Base-by-base conservation (phyloP, 2,329 filamentous ascomycete genomes). In the Chaetomium sp. region DNA sequence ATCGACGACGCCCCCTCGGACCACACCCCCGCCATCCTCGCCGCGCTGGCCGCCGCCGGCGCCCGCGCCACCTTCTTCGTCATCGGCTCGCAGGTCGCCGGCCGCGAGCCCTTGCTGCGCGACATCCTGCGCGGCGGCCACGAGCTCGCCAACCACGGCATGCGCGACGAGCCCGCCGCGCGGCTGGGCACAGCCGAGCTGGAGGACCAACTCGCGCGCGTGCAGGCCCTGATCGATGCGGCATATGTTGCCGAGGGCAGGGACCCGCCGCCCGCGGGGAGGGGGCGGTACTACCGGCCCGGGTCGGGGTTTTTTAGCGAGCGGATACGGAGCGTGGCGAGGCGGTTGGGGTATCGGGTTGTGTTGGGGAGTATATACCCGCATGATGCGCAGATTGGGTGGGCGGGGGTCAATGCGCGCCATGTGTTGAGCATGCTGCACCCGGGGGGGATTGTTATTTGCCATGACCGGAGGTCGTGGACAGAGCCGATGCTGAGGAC, bases 351-450 rank as follows among this genome's bases (percentile, higher is more conserved):
- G 4, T 93, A 92, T 76, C 81, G 83, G 57, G 81, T 95, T 59
- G 89, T 93, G n/a, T 79, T 97, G 47, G 93, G 93, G 2, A 88
- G 87, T 75, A 88, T 97, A 49, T 97, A 96, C 77, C 93, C 93
- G 5, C 92, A 96, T 78, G 93, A 97, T 78, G 88, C 93, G n/a
- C 92, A 96, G 81, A 89, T 97, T 64, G 81, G 81, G 10, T 88
- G 85, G 72, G 83, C 86, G 70, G 79, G 80, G 68, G 70, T 93
- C 60, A 97, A 97, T 77, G 89, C 91, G 8, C 82, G 80, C 69
- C 92, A 96, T 78, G 85, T 96, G 4, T 76, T 96, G 70, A 92
- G 90, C 77, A 92, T 93, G 89, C 81, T 90, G 42, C 81, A 85
- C 55, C 88, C 90, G 0, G 93, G 93, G 0, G 88, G 85, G 31